A percentile compares a stretch with the other conserved stretches of the same genome.
phyloP scores from a whole-genome alignment of 164 flowering plant genomes.

The Chimonanthus praecox region DNA sequence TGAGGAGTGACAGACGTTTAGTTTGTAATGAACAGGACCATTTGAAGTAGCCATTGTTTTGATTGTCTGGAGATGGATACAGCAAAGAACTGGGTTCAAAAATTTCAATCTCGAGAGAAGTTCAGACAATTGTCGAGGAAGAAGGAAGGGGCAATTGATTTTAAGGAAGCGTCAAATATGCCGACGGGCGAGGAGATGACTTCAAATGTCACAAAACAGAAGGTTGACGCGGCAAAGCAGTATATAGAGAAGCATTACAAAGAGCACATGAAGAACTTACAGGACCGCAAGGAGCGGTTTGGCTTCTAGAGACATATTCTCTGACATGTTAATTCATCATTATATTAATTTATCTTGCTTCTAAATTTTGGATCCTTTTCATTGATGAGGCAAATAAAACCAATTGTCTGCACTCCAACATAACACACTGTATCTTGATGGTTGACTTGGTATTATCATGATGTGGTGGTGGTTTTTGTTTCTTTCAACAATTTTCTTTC shows the following conservation, averaged over 20 bases:
- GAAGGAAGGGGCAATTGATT: slow-evolving; percentile 23
- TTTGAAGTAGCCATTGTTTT: too few species aligned
- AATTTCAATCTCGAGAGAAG: slow-evolving; percentile 27
- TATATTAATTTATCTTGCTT: background rate
- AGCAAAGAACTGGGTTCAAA: slow-evolving; percentile 47
- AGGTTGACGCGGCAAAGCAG: slow-evolving; percentile 40
- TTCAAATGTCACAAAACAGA: slow-evolving; percentile 31
- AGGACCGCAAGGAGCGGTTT: slow-evolving; percentile 38
- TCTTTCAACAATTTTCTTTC: background rate
- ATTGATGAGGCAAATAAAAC: background rate
- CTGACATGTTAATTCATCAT: background rate
- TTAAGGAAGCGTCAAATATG: slow-evolving; percentile 17
- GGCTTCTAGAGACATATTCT: background rate
- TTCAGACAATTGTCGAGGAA: slow-evolving; percentile 15
- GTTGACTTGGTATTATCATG: background rate
- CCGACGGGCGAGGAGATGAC: slow-evolving; percentile 30
- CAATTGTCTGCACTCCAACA: too few species aligned
- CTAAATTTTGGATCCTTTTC: background rate
- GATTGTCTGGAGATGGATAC: slow-evolving; percentile 26
- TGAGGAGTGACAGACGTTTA: too few species aligned
- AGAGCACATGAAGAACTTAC: slow-evolving; percentile 35
- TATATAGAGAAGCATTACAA: slow-evolving; percentile 41
- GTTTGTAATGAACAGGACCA: too few species aligned
- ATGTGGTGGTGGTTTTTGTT: background rate
- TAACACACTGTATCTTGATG: too few species aligned